A percentile compares a stretch with the other conserved stretches of the same genome.
phyloP scores from a whole-genome alignment of 176 grass and related monocot genomes.

The Paspalum vaginatum region DNA sequence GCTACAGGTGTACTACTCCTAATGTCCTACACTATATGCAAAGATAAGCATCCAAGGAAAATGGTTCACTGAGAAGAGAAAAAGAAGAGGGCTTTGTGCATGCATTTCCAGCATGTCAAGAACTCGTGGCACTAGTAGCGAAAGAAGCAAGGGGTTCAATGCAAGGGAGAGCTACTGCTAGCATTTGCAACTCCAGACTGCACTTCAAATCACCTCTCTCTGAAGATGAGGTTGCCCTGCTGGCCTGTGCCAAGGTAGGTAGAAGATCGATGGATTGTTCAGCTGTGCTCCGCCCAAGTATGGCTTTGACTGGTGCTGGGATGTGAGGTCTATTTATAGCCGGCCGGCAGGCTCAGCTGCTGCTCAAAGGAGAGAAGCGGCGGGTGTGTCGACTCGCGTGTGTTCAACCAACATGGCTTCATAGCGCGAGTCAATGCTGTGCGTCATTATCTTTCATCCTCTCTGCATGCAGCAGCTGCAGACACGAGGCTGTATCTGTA shows the following conservation, averaged over 20 bases:
- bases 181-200: too few relatives aligned
- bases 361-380: not conserved
- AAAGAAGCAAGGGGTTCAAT: too few relatives aligned
- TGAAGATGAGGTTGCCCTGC: not conserved
- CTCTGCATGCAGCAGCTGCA: not conserved
- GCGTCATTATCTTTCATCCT: not conserved
- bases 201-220: not conserved
- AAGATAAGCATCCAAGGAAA: too few relatives aligned
- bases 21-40: too few relatives aligned
- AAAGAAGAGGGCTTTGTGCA: too few relatives aligned
- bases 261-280: too few relatives aligned
- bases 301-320: not conserved
- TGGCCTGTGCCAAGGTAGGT: not conserved
- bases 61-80: too few relatives aligned
- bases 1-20: too few relatives aligned
- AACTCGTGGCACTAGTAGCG: too few relatives aligned
- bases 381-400: not conserved
- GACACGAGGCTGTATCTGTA: conserved; percentile 6
- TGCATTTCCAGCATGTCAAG: too few relatives aligned
- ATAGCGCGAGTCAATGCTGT: not conserved
- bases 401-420: not conserved
- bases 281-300: not conserved
- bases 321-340: conserved; percentile 11
- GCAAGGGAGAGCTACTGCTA: too few relatives aligned
- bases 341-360: not conserved